Evolutionary conservation across 2,329 filamentous ascomycete species (phyloP).

Genomic region (Claviceps pusilla): DNA sequence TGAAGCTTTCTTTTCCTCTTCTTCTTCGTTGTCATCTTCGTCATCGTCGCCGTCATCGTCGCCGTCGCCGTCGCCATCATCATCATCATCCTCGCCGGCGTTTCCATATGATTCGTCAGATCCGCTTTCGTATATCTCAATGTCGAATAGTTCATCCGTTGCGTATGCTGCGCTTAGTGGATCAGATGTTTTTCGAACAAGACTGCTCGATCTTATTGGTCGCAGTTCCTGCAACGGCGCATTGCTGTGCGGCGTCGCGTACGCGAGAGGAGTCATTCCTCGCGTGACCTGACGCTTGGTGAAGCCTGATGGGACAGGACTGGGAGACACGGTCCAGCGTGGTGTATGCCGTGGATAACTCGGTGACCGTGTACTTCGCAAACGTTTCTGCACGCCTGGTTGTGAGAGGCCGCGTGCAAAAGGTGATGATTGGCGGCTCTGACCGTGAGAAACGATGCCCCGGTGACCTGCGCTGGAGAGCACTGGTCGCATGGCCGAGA

Average conservation of each 20-base stretch:
- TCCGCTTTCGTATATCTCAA: conserved; percentile 21
- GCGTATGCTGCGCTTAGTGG: conserved; percentile 18
- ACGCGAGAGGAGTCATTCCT: conserved; percentile 47
- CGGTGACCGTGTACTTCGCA: conserved; percentile 44
- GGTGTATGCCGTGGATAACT: conserved; percentile 39
- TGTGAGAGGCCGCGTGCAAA: conserved; percentile 13
- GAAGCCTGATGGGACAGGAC: conserved; percentile 22
- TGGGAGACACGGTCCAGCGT: conserved; percentile 37
- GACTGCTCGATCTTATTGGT: conserved; percentile 15
- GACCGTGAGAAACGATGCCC: conserved; percentile 29
- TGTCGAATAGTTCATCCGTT: conserved; percentile 21
- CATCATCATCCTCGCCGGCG: conserved; percentile 13
- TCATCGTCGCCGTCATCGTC: conserved; percentile 14
- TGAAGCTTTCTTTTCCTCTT: conserved; percentile 11
- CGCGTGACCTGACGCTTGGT: conserved; percentile 16
- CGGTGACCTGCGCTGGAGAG: conserved; percentile 24
- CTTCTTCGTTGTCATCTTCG: background rate
- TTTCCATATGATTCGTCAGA: conserved; percentile 19
- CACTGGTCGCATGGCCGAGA: conserved; percentile 22
- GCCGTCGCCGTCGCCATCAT: conserved; percentile 8
- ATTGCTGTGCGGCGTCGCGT: conserved; percentile 60
- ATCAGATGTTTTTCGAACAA: conserved; percentile 13
- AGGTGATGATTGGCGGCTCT: conserved; percentile 19
- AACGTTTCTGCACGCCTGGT: conserved; percentile 28
- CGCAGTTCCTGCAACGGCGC: conserved; percentile 31